Percentiles rank a stretch among this genome's conserved stretches.
Evolutionary conservation across 179 eudicot species (phyloP).

Genomic region (Patellifolia procumbens): DNA sequence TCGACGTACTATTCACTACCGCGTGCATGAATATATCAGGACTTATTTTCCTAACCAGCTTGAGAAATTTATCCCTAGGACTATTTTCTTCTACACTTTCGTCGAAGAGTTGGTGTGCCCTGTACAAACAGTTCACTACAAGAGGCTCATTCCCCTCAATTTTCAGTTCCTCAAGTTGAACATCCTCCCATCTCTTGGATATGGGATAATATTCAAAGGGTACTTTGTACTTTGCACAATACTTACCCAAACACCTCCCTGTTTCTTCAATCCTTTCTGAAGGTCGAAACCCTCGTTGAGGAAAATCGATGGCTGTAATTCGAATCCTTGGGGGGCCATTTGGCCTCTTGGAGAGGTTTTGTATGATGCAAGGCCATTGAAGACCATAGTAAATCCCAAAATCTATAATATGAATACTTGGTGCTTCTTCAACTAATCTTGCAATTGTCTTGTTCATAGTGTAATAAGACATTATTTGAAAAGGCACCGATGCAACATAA

Average conservation of each 20-base stretch:
- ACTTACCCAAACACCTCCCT: slow-evolving; percentile 57
- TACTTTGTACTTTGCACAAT: slow-evolving; percentile 57
- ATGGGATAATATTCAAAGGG: slow-evolving; percentile 48
- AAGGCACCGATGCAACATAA: slow-evolving; percentile 59
- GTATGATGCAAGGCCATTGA: slow-evolving; percentile 71
- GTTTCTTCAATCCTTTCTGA: slow-evolving; percentile 58
- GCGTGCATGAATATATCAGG: slow-evolving; percentile 53
- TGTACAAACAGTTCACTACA: slow-evolving; percentile 46
- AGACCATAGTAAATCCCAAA: slow-evolving; percentile 70
- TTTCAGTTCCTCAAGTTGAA: slow-evolving; percentile 42
- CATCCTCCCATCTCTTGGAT: slow-evolving; percentile 47
- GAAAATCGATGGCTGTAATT: slow-evolving; percentile 72
- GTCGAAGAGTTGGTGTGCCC: slow-evolving; percentile 43
- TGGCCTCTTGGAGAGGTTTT: slow-evolving; percentile 46
- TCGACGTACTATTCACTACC: slow-evolving; percentile 40
- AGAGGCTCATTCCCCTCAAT: slow-evolving; percentile 40
- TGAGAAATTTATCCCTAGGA: slow-evolving; percentile 50
- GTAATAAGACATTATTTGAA: slow-evolving; percentile 54
- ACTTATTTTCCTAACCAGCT: slow-evolving; percentile 39
- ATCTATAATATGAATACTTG: slow-evolving; percentile 62
- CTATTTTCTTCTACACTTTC: slow-evolving; percentile 47
- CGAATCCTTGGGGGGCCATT: slow-evolving; percentile 68
- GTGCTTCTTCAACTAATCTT: slow-evolving; percentile 35
- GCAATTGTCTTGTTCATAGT: slow-evolving; percentile 56
- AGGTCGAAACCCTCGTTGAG: slow-evolving; percentile 67